A percentile compares a stretch with the other conserved stretches of the same genome.
Conservation (phyloP, 768 basidiomycete genomes). For the Hygrocybe coccinea region DNA sequence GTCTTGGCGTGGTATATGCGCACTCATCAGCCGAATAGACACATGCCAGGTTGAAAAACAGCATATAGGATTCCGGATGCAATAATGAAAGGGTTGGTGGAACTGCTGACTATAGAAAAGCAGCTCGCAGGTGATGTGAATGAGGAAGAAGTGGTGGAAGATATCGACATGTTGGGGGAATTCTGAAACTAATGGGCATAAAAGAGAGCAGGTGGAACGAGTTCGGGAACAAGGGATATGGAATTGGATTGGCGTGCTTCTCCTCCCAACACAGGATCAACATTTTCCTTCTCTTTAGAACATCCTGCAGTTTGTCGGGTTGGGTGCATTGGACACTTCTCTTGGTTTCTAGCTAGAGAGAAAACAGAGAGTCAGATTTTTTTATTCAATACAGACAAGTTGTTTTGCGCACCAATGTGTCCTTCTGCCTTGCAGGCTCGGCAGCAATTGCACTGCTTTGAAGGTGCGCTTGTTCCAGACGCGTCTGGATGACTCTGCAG, state of each 20-base stretch:
- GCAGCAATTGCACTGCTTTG: neutral
- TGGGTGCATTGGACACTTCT: neutral
- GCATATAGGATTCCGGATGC: conserved; percentile 15
- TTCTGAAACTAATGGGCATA: neutral
- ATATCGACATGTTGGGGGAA: neutral
- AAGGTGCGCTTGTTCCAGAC: neutral
- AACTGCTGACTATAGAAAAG: neutral
- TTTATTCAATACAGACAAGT: neutral
- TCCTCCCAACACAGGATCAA: neutral
- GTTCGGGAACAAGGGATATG: neutral
- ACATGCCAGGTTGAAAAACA: conserved; percentile 9
- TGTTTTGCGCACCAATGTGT: neutral
- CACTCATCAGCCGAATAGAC: conserved; percentile 11
- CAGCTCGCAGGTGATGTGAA: neutral
- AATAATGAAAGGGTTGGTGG: conserved; percentile 9
- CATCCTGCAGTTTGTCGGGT: neutral
- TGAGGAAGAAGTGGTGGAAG: neutral
- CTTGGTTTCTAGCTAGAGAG: neutral
- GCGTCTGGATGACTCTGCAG: neutral
- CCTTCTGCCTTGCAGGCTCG: neutral
- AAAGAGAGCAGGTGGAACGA: neutral
- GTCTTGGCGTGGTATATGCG: conserved; percentile 14
- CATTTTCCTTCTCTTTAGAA: neutral
- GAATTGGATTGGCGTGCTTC: neutral
- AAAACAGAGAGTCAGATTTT: neutral